Evolutionary conservation across 495 filamentous ascomycete species (phyloP).

Genomic region (Rostrohypoxylon terebratum): DNA sequence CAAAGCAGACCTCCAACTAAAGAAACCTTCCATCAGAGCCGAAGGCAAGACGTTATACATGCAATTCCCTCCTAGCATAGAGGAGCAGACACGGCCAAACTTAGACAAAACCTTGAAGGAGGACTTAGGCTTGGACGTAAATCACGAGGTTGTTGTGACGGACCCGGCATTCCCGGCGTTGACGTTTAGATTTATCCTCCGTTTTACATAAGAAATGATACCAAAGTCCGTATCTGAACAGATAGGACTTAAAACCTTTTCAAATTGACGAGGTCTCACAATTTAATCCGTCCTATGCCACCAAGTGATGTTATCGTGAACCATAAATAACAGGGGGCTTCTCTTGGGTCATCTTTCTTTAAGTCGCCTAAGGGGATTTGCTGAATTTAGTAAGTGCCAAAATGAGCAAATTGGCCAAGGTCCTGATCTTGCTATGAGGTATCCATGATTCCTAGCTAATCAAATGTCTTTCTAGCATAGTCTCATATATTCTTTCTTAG

Average conservation of each 20-base stretch:
- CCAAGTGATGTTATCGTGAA: background rate
- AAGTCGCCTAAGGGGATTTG: background rate
- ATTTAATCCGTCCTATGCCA: background rate
- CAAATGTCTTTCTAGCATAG: background rate
- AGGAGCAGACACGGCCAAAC: constrained; percentile 84
- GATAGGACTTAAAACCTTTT: background rate
- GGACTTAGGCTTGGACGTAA: constrained; percentile 62
- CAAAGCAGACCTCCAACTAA: constrained; percentile 84
- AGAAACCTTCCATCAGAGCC: constrained; percentile 89
- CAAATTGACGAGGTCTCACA: background rate
- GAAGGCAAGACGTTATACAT: constrained; percentile 89
- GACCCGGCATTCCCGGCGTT: constrained; percentile 81
- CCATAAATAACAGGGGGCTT: background rate
- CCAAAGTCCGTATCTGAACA: constrained; percentile 10
- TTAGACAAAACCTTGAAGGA: constrained; percentile 72
- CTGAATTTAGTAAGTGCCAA: background rate
- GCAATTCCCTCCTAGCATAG: constrained; percentile 81
- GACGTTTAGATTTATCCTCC: constrained; percentile 76
- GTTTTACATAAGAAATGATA: constrained; percentile 52
- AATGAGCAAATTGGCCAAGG: no score
- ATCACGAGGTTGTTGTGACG: constrained; percentile 75
- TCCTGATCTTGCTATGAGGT: no score
- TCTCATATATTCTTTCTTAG: background rate
- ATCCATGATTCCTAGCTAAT: background rate
- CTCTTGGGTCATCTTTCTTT: background rate